Base-by-base conservation (phyloP, 371 early-diverging fungal genomes). In the Parasitella parasitica region DNA sequence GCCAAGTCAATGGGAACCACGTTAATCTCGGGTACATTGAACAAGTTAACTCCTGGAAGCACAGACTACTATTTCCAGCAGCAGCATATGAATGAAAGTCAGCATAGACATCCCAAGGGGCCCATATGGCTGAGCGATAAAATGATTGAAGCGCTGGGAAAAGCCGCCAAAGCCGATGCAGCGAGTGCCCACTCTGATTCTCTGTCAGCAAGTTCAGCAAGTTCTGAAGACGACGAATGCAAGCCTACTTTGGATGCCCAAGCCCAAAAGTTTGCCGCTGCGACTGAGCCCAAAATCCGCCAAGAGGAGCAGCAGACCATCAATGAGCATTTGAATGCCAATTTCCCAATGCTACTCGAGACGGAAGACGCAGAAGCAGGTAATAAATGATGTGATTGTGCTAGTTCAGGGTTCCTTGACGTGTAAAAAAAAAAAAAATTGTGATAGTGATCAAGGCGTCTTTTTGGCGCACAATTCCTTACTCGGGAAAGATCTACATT, bases 401-500 rank as follows among this genome's bases (percentile, higher is more conserved):
- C n/a, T n/a, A n/a, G n/a, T n/a, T n/a, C n/a, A n/a, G n/a, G n/a
- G n/a, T n/a, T n/a, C n/a, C n/a, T n/a, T n/a, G n/a, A n/a, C n/a
- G n/a, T n/a, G n/a, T n/a, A n/a, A n/a, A n/a, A n/a, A n/a, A n/a
- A n/a, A n/a, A n/a, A n/a, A n/a, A n/a, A n/a, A n/a, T n/a, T n/a
- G n/a, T n/a, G n/a, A n/a, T 24, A 79, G 67, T 69, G 54, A 58
- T 82, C 56, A 68, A 66, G 6, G 57, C 71, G 7, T 72, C 76
- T 2, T 54, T 76, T 22, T 75, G 77, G 77, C 56, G 70, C 20
- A 75, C 73, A n/a, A 65, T 81, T 63, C 91, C 76, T 26, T 73
- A 72, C 52, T 81, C 76, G 28, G 92, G 92, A 9, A 81, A 78
- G 28, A 56, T 91, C 2, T 90, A 83, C 48, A 67, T 90, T 20